Evolutionary conservation across 2,329 filamentous ascomycete species (phyloP).

Genomic region (Diaporthe humulicola): DNA sequence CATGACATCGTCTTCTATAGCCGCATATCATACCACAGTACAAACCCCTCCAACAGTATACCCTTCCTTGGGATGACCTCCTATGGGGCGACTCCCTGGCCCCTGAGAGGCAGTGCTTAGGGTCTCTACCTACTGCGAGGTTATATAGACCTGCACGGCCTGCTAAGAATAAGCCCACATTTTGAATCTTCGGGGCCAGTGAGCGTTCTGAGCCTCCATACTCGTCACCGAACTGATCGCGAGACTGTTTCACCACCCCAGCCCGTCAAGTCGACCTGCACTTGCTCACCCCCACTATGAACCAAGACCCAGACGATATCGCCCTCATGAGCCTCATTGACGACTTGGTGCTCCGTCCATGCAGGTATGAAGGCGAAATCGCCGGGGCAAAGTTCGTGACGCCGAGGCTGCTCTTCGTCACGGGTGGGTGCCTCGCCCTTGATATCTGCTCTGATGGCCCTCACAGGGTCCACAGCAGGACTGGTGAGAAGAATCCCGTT

Average conservation of each 20-base stretch:
- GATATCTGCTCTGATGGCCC: constrained; percentile 36
- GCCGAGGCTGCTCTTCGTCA: constrained; percentile 63
- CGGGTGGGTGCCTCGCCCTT: constrained; percentile 31
- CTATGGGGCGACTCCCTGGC: too few species aligned
- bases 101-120: too few species aligned
- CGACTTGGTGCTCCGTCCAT: constrained; percentile 78
- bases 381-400: constrained; percentile 70
- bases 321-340: constrained; percentile 67
- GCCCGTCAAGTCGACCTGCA: constrained; percentile 72
- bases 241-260: constrained; percentile 64
- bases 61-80: too few species aligned
- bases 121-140: too few species aligned
- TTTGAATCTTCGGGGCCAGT: too few species aligned
- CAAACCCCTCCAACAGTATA: too few species aligned
- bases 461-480: constrained; percentile 49
- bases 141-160: too few species aligned
- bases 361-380: constrained; percentile 80
- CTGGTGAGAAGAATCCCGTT: constrained; percentile 71
- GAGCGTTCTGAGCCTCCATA: too few species aligned
- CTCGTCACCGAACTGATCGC: too few species aligned
- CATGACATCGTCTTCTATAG: too few species aligned
- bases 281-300: constrained; percentile 70
- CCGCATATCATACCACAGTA: too few species aligned
- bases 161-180: too few species aligned
- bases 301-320: constrained; percentile 77